Evolutionary conservation across 176 grass and related monocot genomes (phyloP).

Genomic region (Puccinellia tenuiflora): DNA sequence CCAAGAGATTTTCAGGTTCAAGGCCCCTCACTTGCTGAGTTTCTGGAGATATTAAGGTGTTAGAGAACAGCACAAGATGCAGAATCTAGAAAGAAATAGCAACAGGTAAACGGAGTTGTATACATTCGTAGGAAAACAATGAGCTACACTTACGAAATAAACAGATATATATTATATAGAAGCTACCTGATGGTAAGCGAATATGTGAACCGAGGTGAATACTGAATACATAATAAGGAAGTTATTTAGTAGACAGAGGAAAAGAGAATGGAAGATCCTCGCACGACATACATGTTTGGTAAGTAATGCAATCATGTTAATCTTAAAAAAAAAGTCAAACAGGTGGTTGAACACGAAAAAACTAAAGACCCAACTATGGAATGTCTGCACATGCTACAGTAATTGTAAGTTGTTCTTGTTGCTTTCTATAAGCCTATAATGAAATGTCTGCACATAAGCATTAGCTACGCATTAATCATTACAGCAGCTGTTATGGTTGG

Average conservation of each 20-base stretch:
- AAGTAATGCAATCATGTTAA: constrained; percentile 3
- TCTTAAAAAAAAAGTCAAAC: background rate
- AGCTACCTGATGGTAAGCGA: background rate
- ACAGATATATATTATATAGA: constrained; percentile 3
- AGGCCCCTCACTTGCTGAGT: constrained; percentile 11
- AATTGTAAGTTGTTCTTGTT: background rate
- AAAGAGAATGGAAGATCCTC: constrained; percentile 2
- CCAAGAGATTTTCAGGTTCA: constrained; percentile 25
- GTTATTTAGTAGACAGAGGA: background rate
- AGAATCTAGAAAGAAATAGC: constrained; percentile 17
- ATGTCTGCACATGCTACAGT: background rate
- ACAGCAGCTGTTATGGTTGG: background rate
- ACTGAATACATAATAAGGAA: background rate
- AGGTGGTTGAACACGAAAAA: background rate
- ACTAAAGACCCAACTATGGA: background rate
- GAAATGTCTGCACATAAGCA: constrained; percentile 10
- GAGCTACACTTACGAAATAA: background rate
- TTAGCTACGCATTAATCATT: background rate
- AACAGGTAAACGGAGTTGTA: background rate
- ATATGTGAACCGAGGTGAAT: background rate
- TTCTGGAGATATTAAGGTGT: constrained; percentile 36
- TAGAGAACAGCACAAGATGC: constrained; percentile 16
- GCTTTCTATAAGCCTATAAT: background rate
- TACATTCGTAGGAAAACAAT: constrained; percentile 11
- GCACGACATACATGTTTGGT: background rate